phyloP scores from a whole-genome alignment of 2,329 filamentous ascomycete genomes.

The Amauroascus niger region DNA sequence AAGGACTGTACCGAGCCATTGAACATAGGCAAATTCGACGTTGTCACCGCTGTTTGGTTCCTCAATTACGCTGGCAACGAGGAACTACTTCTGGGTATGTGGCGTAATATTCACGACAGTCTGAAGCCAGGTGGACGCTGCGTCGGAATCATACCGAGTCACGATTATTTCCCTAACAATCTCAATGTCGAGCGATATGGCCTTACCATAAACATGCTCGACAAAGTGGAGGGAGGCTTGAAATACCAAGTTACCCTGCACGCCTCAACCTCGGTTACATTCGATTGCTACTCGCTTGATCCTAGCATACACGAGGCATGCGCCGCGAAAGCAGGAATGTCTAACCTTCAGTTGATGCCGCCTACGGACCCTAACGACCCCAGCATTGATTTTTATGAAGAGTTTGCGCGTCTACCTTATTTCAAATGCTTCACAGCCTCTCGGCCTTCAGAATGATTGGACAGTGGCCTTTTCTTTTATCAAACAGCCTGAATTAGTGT shows the following conservation, averaged over 20 bases:
- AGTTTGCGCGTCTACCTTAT: not conserved
- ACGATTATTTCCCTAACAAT: slow-evolving; percentile 19
- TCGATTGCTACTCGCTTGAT: not conserved
- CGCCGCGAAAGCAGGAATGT: slow-evolving; percentile 1
- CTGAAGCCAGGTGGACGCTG: slow-evolving; percentile 30
- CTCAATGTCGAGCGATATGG: slow-evolving; percentile 8
- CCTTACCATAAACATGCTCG: slow-evolving; percentile 8
- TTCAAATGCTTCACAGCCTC: not conserved
- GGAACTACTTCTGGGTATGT: slow-evolving; percentile 28
- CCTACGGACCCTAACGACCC: not conserved
- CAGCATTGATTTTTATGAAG: not conserved
- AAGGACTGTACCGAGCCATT: slow-evolving; percentile 25
- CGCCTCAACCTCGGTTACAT: slow-evolving; percentile 1
- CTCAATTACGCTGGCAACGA: slow-evolving; percentile 31
- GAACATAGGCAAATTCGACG: slow-evolving; percentile 26
- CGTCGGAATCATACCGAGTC: slow-evolving; percentile 25
- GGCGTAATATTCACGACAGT: slow-evolving; percentile 27
- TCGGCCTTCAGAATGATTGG: too few relatives aligned
- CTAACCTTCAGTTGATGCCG: not conserved
- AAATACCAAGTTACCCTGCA: slow-evolving; percentile 13
- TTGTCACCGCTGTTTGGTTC: slow-evolving; percentile 32
- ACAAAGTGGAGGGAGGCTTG: slow-evolving; percentile 7
- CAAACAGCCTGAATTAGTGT: too few relatives aligned
- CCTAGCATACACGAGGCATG: not conserved
- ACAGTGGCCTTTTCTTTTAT: too few relatives aligned